A percentile compares a stretch with the other conserved stretches of the same genome.
phyloP scores from a whole-genome alignment of 352 stramenopile genomes.

The Pythium brassicae region DNA sequence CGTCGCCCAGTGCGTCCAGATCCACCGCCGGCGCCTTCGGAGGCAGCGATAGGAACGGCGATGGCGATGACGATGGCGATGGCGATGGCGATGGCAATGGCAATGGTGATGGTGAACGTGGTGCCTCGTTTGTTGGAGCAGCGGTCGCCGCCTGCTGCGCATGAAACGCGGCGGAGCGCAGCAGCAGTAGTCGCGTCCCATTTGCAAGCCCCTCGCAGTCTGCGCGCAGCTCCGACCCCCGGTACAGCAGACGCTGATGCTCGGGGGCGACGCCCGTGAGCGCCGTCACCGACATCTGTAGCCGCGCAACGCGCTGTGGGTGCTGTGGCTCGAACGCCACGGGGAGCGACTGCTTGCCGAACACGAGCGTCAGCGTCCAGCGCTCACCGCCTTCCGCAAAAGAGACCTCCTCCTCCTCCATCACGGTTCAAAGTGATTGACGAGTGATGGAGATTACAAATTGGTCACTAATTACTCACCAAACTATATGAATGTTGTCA shows the following conservation, averaged over 20 bases:
- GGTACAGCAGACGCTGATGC: conserved; percentile 54
- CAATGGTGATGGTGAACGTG: not conserved
- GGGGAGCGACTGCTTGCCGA: conserved; percentile 34
- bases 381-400: not conserved
- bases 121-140: not conserved
- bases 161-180: conserved; percentile 32
- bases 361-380: conserved; percentile 33
- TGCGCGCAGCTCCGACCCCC: conserved; percentile 33
- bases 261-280: conserved; percentile 30
- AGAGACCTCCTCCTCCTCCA: too few relatives aligned
- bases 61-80: not conserved
- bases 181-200: conserved; percentile 15
- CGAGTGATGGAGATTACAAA: too few relatives aligned
- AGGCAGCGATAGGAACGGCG: not conserved
- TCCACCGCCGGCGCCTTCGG: conserved; percentile 18
- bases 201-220: conserved; percentile 10
- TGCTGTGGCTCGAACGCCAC: conserved; percentile 22
- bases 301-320: conserved; percentile 18
- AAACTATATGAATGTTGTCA: too few relatives aligned
- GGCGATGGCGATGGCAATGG: not conserved
- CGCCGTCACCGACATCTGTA: conserved; percentile 27
- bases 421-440: too few relatives aligned
- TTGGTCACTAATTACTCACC: too few relatives aligned
- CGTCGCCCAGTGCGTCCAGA: conserved; percentile 31
- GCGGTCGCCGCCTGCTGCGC: conserved; percentile 1